These are phyloP conservation scores for Moesziomyces sp. DNA, from an alignment of 1,284 basidiomycete species.

Conservation along the genomic window DNA sequence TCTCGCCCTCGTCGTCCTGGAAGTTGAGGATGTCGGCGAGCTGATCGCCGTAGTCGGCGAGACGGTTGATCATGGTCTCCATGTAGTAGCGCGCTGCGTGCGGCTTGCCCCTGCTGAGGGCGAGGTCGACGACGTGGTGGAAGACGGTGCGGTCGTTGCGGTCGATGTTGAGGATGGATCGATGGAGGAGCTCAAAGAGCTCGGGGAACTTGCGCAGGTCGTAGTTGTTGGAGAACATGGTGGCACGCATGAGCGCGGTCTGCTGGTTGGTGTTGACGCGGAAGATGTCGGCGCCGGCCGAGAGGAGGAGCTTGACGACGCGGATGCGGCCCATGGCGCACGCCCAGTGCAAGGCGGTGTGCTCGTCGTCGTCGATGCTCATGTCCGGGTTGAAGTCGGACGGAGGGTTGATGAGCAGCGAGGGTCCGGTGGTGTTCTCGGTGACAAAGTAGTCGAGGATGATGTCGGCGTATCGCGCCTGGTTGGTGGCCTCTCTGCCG, in stretches of 20 bases:
- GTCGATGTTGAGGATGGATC: slow-evolving; percentile 98
- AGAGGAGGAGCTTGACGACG: slow-evolving; percentile 92
- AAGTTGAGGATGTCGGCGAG: slow-evolving; percentile 99
- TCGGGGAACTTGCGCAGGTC: slow-evolving; percentile 99
- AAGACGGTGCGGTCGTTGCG: slow-evolving; percentile 97
- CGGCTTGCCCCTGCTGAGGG: slow-evolving; percentile 95
- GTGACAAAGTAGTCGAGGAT: slow-evolving; percentile 99
- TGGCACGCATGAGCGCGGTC: slow-evolving; percentile 96
- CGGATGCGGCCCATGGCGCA: slow-evolving; percentile 98
- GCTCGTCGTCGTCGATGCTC: slow-evolving; percentile 97
- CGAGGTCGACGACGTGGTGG: slow-evolving; percentile 98
- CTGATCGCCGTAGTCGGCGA: slow-evolving; percentile 96
- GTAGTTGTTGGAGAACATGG: slow-evolving; percentile 99
- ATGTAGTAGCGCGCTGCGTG: slow-evolving; percentile 99
- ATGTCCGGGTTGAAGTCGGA: slow-evolving; percentile 94
- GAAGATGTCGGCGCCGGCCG: slow-evolving; percentile 95
- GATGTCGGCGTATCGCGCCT: slow-evolving; percentile 82
- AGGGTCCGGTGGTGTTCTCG: slow-evolving; percentile 91
- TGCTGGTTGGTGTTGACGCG: slow-evolving; percentile 96
- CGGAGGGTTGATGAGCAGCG: slow-evolving; percentile 87
- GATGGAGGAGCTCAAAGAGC: slow-evolving; percentile 93
- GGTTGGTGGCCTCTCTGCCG: slow-evolving; percentile 40
- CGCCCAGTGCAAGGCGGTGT: slow-evolving; percentile 98
- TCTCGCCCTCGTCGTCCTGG: slow-evolving; percentile 98
- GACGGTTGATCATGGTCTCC: slow-evolving; percentile 89